Conservation (phyloP, 1,284 basidiomycete species). For the Irpex rosettiformis region DNA sequence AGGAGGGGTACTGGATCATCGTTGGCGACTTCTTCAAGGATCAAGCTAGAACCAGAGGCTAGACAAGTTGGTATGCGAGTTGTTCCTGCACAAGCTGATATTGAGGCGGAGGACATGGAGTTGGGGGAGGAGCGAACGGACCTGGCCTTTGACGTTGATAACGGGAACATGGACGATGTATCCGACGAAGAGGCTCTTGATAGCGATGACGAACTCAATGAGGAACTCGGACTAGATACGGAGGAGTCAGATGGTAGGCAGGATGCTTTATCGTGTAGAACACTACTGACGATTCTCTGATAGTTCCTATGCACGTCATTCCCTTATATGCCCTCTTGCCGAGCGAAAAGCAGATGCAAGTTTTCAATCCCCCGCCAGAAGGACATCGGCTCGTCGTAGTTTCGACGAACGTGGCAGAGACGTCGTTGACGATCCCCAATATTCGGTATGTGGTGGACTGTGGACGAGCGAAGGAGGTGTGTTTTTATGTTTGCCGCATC, state of each 20-base stretch:
- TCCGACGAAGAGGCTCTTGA: constrained; percentile 48
- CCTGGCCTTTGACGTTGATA: constrained; percentile 58
- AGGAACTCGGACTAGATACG: constrained; percentile 51
- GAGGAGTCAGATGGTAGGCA: constrained; percentile 61
- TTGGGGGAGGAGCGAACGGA: constrained; percentile 48
- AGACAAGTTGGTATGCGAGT: constrained; percentile 25
- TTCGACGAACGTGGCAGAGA: constrained; percentile 79
- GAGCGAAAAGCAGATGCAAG: constrained; percentile 72
- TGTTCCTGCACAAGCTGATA: constrained; percentile 47
- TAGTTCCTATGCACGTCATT: constrained; percentile 68
- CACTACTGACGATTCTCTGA: not conserved
- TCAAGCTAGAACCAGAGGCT: constrained; percentile 14
- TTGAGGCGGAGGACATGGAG: constrained; percentile 85
- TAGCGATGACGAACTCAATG: constrained; percentile 44
- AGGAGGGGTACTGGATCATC: constrained; percentile 31
- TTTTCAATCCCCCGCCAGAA: constrained; percentile 64
- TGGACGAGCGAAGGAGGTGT: constrained; percentile 82
- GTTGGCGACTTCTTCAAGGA: constrained; percentile 10
- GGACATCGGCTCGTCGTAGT: constrained; percentile 69
- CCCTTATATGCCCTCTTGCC: constrained; percentile 74
- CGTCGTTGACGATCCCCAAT: constrained; percentile 75
- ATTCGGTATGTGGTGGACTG: constrained; percentile 78
- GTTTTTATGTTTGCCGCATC: constrained; percentile 13
- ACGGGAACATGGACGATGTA: constrained; percentile 38
- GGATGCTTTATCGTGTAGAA: not conserved